Evolutionary conservation across 2,329 filamentous ascomycete genomes (phyloP), one percentile per base, ranked within the genome.

Genomic region (Diplodia sapinea): DNA sequence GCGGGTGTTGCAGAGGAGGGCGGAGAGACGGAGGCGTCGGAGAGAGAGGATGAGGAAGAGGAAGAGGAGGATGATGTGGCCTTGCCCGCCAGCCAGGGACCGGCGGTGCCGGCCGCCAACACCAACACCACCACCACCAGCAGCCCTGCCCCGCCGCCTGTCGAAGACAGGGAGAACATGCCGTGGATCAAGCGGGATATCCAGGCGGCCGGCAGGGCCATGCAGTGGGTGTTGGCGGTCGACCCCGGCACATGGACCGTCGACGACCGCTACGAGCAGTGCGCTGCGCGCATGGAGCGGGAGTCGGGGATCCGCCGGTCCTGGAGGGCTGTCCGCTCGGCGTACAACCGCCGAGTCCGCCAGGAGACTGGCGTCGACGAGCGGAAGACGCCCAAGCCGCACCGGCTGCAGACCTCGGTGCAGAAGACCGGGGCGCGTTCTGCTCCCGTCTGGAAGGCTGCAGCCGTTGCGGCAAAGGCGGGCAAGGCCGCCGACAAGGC

Each of bases 311-410:
- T 43, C 55, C 23, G 9, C 20, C 59, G 51, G 47, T 29, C 54
- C 17, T 13, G 6, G 15, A 4, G 7, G 13, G 67, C 68, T 2
- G 5, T 68, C 62, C 55, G 57, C 29, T 61, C 12, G 15, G 40
- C 62, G n/a, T 70, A 55, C 52, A 40, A 17, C 17, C 68, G 68
- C n/a, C 8, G 56, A 7, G n/a, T 66, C 20, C 67, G 68, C 15
- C n/a, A 1, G 0, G 4, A 13, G 1, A 33, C 40, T 3, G 68
- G 68, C 5, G 29, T 68, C 23, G 68, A 70, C 15, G 68, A 68
- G 68, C 59, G 68, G 65, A 57, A 29, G 51, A 15, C 1, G 29
- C 49, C 36, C n/a, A 66, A 52, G 38, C 43, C 38, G n/a, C 47
- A 68, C 4, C 67, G 62, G 7, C 38, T 65, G 62, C 26, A 33